A percentile compares a stretch with the other conserved stretches of the same genome.
Conservation (phyloP, 2,329 filamentous ascomycete species). For the Trichoderma endophyticum region DNA sequence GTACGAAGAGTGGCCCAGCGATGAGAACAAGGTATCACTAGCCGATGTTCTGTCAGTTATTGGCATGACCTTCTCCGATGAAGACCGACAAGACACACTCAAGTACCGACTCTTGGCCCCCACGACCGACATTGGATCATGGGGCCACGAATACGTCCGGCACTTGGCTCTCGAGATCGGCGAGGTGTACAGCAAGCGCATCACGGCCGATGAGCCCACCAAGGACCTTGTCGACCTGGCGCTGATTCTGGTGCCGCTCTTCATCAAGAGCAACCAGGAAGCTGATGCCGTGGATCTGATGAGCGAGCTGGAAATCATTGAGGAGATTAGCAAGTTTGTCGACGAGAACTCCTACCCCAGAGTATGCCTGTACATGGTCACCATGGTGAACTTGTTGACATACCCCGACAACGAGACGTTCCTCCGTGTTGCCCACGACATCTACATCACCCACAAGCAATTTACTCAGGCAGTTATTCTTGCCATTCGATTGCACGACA, state of each 20-base stretch:
- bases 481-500: conserved; percentile 88
- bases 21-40: conserved; percentile 82
- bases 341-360: conserved; percentile 91
- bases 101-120: conserved; percentile 91
- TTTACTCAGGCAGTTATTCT: conserved; percentile 90
- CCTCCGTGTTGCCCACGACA: conserved; percentile 84
- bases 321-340: conserved; percentile 81
- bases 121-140: conserved; percentile 88
- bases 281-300: conserved; percentile 96
- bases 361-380: conserved; percentile 97
- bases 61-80: conserved; percentile 98
- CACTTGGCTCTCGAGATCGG: conserved; percentile 95
- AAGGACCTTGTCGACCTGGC: conserved; percentile 84
- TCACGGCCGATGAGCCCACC: conserved; percentile 79
- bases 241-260: conserved; percentile 82
- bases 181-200: conserved; percentile 83
- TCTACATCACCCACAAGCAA: conserved; percentile 92
- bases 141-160: conserved; percentile 97
- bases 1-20: conserved; percentile 84
- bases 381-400: conserved; percentile 96
- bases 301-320: conserved; percentile 96
- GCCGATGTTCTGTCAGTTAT: conserved; percentile 96
- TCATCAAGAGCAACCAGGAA: conserved; percentile 95
- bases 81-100: conserved; percentile 91
- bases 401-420: conserved; percentile 98